Conservation (phyloP, 2,329 filamentous ascomycete species). For the Xylaria digitata region DNA sequence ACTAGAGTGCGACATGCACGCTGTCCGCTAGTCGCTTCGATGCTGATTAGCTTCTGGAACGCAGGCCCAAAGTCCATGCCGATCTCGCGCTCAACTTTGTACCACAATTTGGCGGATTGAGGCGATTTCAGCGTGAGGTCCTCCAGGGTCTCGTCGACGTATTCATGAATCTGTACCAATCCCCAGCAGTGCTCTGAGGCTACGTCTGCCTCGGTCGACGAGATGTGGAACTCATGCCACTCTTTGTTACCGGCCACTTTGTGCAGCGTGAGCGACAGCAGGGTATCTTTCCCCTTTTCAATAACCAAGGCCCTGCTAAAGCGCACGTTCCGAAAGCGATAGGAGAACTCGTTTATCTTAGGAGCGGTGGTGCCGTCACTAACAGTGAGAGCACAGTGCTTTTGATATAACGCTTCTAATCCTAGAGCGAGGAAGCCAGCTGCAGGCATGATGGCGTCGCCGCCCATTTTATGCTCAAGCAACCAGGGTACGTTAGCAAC, state of each 20-base stretch:
- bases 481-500: conserved; percentile 53
- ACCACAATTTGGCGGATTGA: conserved; percentile 42
- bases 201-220: conserved; percentile 10
- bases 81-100: conserved; percentile 46
- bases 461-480: conserved; percentile 56
- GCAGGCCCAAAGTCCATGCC: conserved; percentile 47
- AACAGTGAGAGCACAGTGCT: conserved; percentile 16
- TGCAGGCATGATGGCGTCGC: conserved; percentile 52
- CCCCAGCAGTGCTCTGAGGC: conserved; percentile 41
- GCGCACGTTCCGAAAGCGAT: conserved; percentile 42
- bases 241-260: conserved; percentile 23
- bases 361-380: not conserved
- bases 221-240: conserved; percentile 47
- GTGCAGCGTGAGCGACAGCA: conserved; percentile 25
- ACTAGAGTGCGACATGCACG: conserved; percentile 31
- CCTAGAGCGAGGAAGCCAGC: conserved; percentile 52
- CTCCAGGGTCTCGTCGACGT: conserved; percentile 5
- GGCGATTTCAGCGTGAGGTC: conserved; percentile 4
- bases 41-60: conserved; percentile 39
- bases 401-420: conserved; percentile 48
- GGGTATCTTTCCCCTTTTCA: conserved; percentile 35
- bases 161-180: conserved; percentile 38
- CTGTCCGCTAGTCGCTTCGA: conserved; percentile 39
- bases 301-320: conserved; percentile 25
- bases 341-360: conserved; percentile 37